Evolutionary conservation across 352 stramenopile species (phyloP).

Genomic region (Phytophthora pistaciae): DNA sequence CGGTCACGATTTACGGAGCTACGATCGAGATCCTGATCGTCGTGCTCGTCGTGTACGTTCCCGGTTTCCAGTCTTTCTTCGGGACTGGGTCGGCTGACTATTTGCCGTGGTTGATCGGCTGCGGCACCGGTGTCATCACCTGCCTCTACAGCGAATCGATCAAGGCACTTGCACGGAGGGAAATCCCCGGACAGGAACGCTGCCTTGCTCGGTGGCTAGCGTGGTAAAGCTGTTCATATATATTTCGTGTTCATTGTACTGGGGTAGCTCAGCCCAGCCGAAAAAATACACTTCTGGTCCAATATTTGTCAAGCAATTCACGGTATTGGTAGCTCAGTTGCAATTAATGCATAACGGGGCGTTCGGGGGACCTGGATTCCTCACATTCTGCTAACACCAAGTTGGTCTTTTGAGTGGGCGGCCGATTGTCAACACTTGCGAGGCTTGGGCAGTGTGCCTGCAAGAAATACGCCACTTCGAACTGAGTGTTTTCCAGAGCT

Average conservation of each 20-base stretch:
- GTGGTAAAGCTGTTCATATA: slow-evolving; percentile 25
- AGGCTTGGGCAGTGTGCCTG: background rate
- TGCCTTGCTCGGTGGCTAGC: slow-evolving; percentile 24
- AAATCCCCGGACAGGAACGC: slow-evolving; percentile 32
- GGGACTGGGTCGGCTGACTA: slow-evolving; percentile 44
- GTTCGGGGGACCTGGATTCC: background rate
- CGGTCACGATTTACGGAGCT: slow-evolving; percentile 77
- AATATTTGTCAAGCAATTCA: too few species aligned
- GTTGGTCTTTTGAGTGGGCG: background rate
- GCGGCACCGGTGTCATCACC: slow-evolving; percentile 40
- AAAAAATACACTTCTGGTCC: too few species aligned
- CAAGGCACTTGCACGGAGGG: slow-evolving; percentile 39
- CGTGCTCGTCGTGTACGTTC: slow-evolving; percentile 57
- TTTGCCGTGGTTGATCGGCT: slow-evolving; percentile 56
- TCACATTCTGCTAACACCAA: background rate
- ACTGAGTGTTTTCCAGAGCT: background rate
- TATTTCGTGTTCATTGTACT: too few species aligned
- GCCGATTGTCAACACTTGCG: background rate
- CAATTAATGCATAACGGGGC: background rate
- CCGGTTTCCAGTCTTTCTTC: slow-evolving; percentile 54
- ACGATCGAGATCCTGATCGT: slow-evolving; percentile 51
- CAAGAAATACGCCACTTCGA: background rate
- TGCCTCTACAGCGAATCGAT: slow-evolving; percentile 53
- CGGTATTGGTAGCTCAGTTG: too few species aligned
- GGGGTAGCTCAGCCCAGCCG: too few species aligned